Percentiles rank a stretch among this genome's conserved stretches.
These are phyloP conservation scores for Candida montana DNA, from an alignment of 805 yeast species.

Conservation along the genomic window DNA sequence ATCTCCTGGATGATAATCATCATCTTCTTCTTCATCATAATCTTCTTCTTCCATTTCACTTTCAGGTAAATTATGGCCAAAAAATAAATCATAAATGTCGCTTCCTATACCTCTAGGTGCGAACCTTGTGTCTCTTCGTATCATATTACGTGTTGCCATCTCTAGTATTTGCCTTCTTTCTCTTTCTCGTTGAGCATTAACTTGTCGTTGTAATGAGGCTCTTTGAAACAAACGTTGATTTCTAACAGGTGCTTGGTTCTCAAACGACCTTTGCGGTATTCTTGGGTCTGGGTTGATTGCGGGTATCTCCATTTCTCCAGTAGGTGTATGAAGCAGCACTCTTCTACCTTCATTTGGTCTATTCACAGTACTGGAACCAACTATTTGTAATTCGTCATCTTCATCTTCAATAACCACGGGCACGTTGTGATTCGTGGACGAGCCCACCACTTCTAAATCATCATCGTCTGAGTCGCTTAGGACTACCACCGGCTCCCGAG, in stretches of 20 bases:
- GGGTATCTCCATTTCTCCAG: slow-evolving; percentile 6
- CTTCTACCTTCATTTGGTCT: background rate
- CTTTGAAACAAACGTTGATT: too few relatives aligned
- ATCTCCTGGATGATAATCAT: slow-evolving; percentile 8
- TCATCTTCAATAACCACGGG: background rate
- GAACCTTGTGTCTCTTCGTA: too few relatives aligned
- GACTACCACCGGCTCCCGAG: background rate
- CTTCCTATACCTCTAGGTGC: too few relatives aligned
- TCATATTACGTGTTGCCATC: too few relatives aligned
- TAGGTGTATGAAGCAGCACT: slow-evolving; percentile 10
- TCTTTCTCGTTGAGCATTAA: too few relatives aligned
- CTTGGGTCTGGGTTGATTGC: background rate
- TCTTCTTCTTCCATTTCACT: background rate
- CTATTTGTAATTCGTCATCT: slow-evolving; percentile 10
- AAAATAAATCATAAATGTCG: too few relatives aligned
- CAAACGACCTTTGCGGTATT: slow-evolving; percentile 1
- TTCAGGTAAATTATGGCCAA: too few relatives aligned
- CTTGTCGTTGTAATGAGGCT: too few relatives aligned
- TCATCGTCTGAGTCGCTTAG: background rate
- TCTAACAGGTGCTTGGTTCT: background rate
- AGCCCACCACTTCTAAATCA: background rate
- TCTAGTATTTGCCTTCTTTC: too few relatives aligned
- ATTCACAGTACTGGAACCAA: background rate
- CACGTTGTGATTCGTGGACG: background rate
- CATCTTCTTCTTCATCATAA: slow-evolving; percentile 8